phyloP scores from a whole-genome alignment of 2,329 filamentous ascomycete genomes.

The Fusarium cyanostomum region DNA sequence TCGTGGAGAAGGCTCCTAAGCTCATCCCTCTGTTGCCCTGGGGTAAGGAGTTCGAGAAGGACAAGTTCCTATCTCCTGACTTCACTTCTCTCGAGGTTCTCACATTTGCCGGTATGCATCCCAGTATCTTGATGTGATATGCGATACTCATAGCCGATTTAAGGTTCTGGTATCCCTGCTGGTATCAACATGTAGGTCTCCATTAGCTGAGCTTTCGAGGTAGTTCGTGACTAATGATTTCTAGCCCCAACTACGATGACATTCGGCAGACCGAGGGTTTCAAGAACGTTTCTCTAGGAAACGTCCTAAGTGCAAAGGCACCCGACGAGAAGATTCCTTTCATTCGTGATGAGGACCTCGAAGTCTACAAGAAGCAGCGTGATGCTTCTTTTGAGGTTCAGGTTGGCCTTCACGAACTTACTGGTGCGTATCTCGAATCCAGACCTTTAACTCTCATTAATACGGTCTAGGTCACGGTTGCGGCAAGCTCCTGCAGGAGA shows the following conservation, averaged over 20 bases:
- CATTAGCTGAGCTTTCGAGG: neutral
- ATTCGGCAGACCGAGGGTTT: slow-evolving; percentile 86
- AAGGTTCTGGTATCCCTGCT: slow-evolving; percentile 71
- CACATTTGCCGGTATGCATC: slow-evolving; percentile 66
- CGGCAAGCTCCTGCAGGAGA: slow-evolving; percentile 93
- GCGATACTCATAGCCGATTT: slow-evolving; percentile 45
- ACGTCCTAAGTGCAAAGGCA: slow-evolving; percentile 89
- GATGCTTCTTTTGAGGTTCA: slow-evolving; percentile 94
- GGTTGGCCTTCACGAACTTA: slow-evolving; percentile 91
- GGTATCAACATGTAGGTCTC: slow-evolving; percentile 68
- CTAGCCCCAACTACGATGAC: slow-evolving; percentile 73
- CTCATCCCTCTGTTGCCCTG: slow-evolving; percentile 93
- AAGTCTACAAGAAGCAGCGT: slow-evolving; percentile 82
- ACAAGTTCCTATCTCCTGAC: slow-evolving; percentile 93
- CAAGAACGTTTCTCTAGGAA: slow-evolving; percentile 94
- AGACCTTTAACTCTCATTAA: slow-evolving; percentile 15
- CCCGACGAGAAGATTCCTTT: slow-evolving; percentile 94
- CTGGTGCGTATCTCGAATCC: slow-evolving; percentile 47
- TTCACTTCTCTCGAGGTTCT: slow-evolving; percentile 95
- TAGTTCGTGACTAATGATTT: slow-evolving; percentile 18
- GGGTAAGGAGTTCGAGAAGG: slow-evolving; percentile 90
- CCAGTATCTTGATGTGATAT: neutral
- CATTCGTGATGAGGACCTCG: slow-evolving; percentile 80
- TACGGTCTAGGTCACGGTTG: slow-evolving; percentile 76
- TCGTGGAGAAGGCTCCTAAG: slow-evolving; percentile 81